A percentile compares a stretch with the other conserved stretches of the same genome.
phyloP scores from a whole-genome alignment of 352 stramenopile genomes.

The Lagenidium giganteum region DNA sequence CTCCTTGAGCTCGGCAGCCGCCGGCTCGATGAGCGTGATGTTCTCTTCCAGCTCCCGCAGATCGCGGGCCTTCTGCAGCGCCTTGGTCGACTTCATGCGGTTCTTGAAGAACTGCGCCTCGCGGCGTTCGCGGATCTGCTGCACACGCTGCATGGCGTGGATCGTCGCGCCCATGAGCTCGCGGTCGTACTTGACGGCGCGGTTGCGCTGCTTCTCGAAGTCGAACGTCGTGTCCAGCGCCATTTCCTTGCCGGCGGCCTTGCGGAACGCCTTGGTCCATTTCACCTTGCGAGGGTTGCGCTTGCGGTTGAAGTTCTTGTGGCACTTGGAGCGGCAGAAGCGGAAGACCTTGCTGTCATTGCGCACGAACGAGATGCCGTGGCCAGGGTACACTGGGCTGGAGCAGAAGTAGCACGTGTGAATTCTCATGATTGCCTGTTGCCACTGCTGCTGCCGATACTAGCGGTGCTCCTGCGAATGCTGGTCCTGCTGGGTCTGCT shows the following conservation, averaged over 20 bases:
- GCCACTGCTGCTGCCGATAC: no score
- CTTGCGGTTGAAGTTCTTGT: constrained; percentile 99
- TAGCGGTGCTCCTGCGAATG: no score
- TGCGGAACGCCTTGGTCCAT: constrained; percentile 99
- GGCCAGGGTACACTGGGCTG: constrained; percentile 98
- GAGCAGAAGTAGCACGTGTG: constrained; percentile 99
- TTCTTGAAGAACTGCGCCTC: constrained; percentile 98
- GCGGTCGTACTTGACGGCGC: constrained; percentile 99
- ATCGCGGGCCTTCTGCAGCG: constrained; percentile 73
- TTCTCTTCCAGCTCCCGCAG: constrained; percentile 82
- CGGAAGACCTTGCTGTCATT: constrained; percentile 99
- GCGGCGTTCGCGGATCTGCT: constrained; percentile 96
- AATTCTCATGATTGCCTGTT: constrained; percentile 88
- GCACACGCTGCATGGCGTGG: constrained; percentile 97
- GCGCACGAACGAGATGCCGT: constrained; percentile 98
- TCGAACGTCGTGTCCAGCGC: constrained; percentile 99
- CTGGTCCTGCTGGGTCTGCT: no score
- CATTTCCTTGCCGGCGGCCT: constrained; percentile 99
- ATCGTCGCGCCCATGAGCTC: constrained; percentile 99
- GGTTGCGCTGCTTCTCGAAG: constrained; percentile 99
- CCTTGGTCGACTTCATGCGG: constrained; percentile 91
- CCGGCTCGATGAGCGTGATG: constrained; percentile 82
- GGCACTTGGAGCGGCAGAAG: constrained; percentile 99
- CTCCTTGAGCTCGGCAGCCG: constrained; percentile 65
- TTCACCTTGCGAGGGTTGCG: constrained; percentile 99